Evolutionary conservation across 1,139 yeast genomes (phyloP), one percentile per base, ranked within the genome.

Genomic region (Geotrichum carabidarum): DNA sequence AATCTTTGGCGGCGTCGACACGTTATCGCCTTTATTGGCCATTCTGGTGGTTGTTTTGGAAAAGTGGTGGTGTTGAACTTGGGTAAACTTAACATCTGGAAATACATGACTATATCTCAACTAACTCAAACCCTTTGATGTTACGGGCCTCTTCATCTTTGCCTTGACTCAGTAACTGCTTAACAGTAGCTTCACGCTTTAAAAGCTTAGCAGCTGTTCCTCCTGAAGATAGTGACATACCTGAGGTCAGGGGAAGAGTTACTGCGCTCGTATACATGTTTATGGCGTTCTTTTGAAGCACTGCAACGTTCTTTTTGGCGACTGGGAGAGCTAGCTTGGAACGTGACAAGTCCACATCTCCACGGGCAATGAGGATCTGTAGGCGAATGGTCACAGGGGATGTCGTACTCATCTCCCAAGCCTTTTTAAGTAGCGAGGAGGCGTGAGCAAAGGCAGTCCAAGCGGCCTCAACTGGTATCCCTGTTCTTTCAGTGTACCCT

Each of bases 341-440:
- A 15, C 69, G 58, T 42, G 60, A 48, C 58, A 60, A 58, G 18
- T 65, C 68, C 11, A 64, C 55, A 50, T 66, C 69, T 8, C 68
- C 69, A 11, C 63, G 58, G 9, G 60, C 62, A 27, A 60, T 44
- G 57, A 62, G 60, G 31, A 62, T 49, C 38, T 54, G 52, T 9
- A 50, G 17, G 50, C 57, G 48, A 31, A 55, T 54, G 32, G 59
- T 51, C 42, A 40, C 48, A 18, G 50, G 45, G 8, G 40, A 40
- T 1, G 43, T 38, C 7, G 53, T 41, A 31, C 48, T 44, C 27
- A 41, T 40, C 17, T 47, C 52, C 58, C 56, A 53, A 8, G 55
- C 57, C 30, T 46, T 15, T 34, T 53, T 50, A 14, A 56, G 44
- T 3, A 47, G 32, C 14, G 43, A 17, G 1, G 53, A 51, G 4